Percentiles rank a stretch among this genome's conserved stretches.
phyloP scores from a whole-genome alignment of 768 basidiomycete genomes.

The Mycena alexandri region DNA sequence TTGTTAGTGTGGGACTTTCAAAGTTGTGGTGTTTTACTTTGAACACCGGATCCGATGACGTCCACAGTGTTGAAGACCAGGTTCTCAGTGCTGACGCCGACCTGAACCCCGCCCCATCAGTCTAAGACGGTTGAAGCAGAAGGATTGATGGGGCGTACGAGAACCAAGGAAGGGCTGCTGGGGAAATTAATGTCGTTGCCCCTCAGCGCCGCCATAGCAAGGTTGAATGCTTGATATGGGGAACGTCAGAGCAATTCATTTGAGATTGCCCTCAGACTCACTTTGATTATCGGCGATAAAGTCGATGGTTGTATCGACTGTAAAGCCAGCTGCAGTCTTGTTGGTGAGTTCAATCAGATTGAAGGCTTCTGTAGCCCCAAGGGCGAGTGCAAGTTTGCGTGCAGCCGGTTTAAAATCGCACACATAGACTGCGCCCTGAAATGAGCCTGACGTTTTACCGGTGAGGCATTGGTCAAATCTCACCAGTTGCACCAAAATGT shows the following conservation, averaged over 20 bases:
- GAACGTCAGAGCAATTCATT: neutral
- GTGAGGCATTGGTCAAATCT: neutral
- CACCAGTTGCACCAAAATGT: conserved; percentile 39
- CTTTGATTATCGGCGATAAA: conserved; percentile 37
- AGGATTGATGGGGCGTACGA: too few relatives aligned
- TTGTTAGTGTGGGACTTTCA: neutral
- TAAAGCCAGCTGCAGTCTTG: conserved; percentile 22
- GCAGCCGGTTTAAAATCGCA: conserved; percentile 37
- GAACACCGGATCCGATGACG: neutral
- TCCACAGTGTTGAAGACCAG: neutral
- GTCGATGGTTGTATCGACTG: conserved; percentile 39
- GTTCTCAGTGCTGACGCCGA: too few relatives aligned
- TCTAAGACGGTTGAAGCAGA: too few relatives aligned
- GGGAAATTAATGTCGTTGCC: conserved; percentile 26
- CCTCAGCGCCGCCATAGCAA: conserved; percentile 19
- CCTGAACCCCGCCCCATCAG: too few relatives aligned
- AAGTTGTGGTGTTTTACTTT: neutral
- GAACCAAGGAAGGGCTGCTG: too few relatives aligned
- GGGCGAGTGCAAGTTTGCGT: conserved; percentile 35
- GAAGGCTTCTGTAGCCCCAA: conserved; percentile 39
- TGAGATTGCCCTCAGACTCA: conserved; percentile 10
- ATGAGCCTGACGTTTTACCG: neutral
- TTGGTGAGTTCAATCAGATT: conserved; percentile 31
- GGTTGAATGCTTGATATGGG: conserved; percentile 13
- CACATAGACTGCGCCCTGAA: conserved; percentile 33